Evolutionary conservation across 169 alveolate genomes (phyloP), one percentile per base, ranked within the genome.

Genomic region (Eimeria acervulina): DNA sequence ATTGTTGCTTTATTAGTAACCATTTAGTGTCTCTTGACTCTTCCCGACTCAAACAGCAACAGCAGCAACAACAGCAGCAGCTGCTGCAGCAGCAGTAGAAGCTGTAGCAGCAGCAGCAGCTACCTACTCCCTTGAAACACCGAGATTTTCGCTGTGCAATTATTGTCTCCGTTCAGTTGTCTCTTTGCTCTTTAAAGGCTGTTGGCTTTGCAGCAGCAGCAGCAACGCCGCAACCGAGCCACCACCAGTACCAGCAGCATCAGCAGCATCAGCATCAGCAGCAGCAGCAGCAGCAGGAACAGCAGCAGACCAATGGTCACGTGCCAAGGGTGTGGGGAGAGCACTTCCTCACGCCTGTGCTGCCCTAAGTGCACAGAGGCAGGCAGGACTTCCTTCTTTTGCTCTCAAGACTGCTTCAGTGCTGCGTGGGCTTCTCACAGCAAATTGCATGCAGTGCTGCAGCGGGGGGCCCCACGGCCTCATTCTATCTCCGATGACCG

Each of bases 321-420:
- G 28, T 88, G 94, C n/a, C 94, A 88, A 42, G 94, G 94, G 40
- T 88, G 94, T 63, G 94, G 94, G 6, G 94, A 88, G 51, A 38
- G 40, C 61, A 88, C 94, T 15, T 13, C 94, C 40, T 88, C 94
- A 21, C 94, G 94, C 36, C 66, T 88, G 61, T 88, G 94, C 66
- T 88, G 94, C 72, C 94, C 94, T 38, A 88, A 63, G n/a, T 88
- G 94, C 33, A 52, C 94, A 12, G 94, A 88, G 94, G 63, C 28
- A 55, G 94, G 94, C 1, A 78, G 94, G 42, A 88, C 94, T 17
- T 63, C 94, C 28, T 88, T 88, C 84, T 88, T 88, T 81, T 88
- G 94, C 31, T 88, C 94, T 10, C 94, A 88, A 42, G 84, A 88
- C 10, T 88, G 94, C 38, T 88, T 88, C 23, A 44, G 19, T 23